A percentile compares a stretch with the other conserved stretches of the same genome.
These are phyloP conservation scores for Conoideocrella luteorostrata DNA, from an alignment of 2,329 filamentous ascomycete species.

Conservation along the genomic window DNA sequence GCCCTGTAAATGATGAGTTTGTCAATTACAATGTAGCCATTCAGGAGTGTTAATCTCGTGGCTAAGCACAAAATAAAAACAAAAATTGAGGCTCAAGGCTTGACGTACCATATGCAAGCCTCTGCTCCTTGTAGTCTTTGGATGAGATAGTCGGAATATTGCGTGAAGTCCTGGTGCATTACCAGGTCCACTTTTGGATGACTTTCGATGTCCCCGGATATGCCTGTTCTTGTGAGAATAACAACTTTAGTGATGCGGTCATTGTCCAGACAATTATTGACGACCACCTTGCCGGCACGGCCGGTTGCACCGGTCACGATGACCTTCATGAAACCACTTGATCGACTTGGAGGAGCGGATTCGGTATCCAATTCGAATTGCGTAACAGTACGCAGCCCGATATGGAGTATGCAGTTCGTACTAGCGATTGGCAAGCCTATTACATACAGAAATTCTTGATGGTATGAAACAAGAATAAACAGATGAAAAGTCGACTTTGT, in stretches of 20 bases:
- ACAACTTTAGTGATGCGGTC: conserved; percentile 44
- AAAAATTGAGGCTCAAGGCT: background rate
- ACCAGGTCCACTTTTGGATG: conserved; percentile 44
- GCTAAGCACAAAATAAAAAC: background rate
- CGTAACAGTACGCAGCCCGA: too few species aligned
- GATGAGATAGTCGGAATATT: conserved; percentile 36
- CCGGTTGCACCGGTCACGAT: conserved; percentile 55
- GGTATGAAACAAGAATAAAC: too few species aligned
- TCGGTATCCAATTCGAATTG: too few species aligned
- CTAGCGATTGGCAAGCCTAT: too few species aligned
- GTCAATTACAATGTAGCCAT: too few species aligned
- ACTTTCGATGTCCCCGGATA: conserved; percentile 34
- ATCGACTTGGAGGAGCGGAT: background rate
- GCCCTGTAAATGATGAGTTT: conserved; percentile 22
- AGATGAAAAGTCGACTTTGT: too few species aligned
- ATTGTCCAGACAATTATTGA: conserved; percentile 43
- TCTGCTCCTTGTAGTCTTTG: conserved; percentile 42
- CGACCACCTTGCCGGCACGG: conserved; percentile 46
- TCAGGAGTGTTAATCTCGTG: background rate
- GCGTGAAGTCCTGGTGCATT: conserved; percentile 46
- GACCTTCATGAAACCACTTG: conserved; percentile 43
- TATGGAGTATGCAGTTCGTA: too few species aligned
- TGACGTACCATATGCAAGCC: conserved; percentile 55
- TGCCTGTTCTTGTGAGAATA: conserved; percentile 41
- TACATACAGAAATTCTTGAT: too few species aligned